Percentiles rank a stretch among this genome's conserved stretches.
Conservation (phyloP, 257 asterid species). For the Nemophila menziesii region DNA sequence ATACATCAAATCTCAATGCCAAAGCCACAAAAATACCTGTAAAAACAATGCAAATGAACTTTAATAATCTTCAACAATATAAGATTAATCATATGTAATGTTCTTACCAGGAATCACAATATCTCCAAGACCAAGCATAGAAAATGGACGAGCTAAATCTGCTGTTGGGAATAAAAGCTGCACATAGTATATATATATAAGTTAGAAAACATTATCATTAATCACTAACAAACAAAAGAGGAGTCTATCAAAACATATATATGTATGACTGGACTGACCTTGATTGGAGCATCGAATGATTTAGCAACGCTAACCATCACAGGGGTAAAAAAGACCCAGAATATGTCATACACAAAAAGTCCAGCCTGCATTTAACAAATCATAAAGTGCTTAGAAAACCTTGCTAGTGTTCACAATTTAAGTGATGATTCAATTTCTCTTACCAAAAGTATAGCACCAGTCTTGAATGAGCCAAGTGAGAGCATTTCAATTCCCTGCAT, state of each 20-base stretch:
- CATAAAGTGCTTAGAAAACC: no score
- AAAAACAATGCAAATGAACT: not conserved
- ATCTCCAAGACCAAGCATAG: slow-evolving; percentile 98
- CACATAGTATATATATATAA: slow-evolving; percentile 3
- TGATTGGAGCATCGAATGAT: slow-evolving; percentile 94
- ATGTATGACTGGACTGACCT: slow-evolving; percentile 29
- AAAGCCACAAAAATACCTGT: slow-evolving; percentile 97
- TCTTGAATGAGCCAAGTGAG: slow-evolving; percentile 95
- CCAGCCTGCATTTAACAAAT: slow-evolving; percentile 57
- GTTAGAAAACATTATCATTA: not conserved
- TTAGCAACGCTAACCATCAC: slow-evolving; percentile 98
- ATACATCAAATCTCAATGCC: slow-evolving; percentile 88
- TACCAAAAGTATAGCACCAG: slow-evolving; percentile 95
- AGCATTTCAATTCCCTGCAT: slow-evolving; percentile 91
- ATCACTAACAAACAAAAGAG: not conserved
- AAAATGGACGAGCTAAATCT: slow-evolving; percentile 74
- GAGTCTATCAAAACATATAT: not conserved
- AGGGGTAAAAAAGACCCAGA: slow-evolving; percentile 97
- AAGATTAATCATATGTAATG: not conserved
- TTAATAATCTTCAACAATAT: not conserved
- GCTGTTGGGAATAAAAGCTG: slow-evolving; percentile 95
- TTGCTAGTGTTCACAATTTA: no score
- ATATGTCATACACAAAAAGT: slow-evolving; percentile 80
- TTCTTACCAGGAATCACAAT: slow-evolving; percentile 83
- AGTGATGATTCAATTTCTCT: slow-evolving; percentile 9